Base-by-base conservation (phyloP, 2,329 filamentous ascomycete species). In the Diplodia intermedia region DNA sequence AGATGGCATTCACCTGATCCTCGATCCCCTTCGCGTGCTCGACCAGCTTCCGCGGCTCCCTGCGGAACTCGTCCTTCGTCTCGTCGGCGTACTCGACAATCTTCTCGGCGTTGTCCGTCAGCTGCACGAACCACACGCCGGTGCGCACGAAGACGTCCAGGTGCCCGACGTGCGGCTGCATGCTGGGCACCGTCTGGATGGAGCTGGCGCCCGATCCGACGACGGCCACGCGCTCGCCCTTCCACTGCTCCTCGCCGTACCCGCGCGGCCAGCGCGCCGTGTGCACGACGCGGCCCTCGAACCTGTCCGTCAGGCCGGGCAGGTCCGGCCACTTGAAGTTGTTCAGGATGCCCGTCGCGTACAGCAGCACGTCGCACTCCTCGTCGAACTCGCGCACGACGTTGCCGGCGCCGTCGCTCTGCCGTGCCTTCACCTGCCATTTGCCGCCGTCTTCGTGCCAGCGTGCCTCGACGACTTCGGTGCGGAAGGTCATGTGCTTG, bases 401-500 rank as follows among this genome's bases (percentile, higher is more conserved):
- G 15, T 78, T 76, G 0, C 76, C 77, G 66, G 72, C 71, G 11
- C 76, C 66, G 29, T 72, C 72, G 5, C 72, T 79, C 68, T 85
- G 78, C n/a, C 77, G 75, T 5, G 86, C 74, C 49, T 80, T 83
- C 14, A 86, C 80, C 9, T 76, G 79, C 85, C 84, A 86, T 70
- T 83, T 77, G 4, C 83, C 84, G 4, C 72, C 74, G 1, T 82
- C 77, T 23, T 85, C 83, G 61, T 84, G 76, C 84, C 84, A 86
- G 61, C 81, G 80, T 23, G 81, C 80, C 4, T 81, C 80, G 0
- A 79, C 74, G 14, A 85, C 79, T 70, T 84, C 78, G 9, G 81
- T 83, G 67, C 83, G 81, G 75, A 86, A 85, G 2, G 74, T 82
- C 82, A 86, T 86, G 73, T 84, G 85, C 69, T 85, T 84, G 53